phyloP scores from a whole-genome alignment of 331 rosid genomes.

The Telfairia occidentalis region DNA sequence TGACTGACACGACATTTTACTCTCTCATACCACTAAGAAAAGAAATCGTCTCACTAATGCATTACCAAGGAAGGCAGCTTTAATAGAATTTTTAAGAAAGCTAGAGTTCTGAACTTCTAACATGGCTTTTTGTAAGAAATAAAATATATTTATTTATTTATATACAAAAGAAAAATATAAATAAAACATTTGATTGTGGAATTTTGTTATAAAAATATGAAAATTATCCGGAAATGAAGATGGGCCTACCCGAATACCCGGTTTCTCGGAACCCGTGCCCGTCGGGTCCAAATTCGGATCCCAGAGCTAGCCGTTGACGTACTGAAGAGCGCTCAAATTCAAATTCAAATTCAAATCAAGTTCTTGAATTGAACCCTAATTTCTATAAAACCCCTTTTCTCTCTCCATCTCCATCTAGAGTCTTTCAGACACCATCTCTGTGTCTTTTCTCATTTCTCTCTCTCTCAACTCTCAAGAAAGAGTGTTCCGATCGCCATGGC shows the following conservation, averaged over 20 bases:
- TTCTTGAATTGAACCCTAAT: background rate
- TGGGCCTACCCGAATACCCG: background rate
- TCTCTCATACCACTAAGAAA: too few relatives aligned
- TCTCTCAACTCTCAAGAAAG: background rate
- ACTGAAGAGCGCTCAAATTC: constrained; percentile 4
- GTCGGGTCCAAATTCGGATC: background rate
- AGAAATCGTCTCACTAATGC: too few relatives aligned
- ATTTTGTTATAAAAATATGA: background rate
- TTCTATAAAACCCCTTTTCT: background rate
- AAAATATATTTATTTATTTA: too few relatives aligned
- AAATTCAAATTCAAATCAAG: constrained; percentile 11
- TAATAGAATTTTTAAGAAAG: too few relatives aligned
- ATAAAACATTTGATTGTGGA: too few relatives aligned
- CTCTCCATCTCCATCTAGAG: background rate
- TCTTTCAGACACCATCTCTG: constrained; percentile 31
- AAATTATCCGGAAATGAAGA: background rate
- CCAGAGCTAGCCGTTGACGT: background rate
- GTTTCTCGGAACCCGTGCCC: background rate
- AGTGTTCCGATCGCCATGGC: constrained; percentile 24
- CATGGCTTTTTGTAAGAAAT: too few relatives aligned
- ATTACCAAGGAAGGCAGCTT: too few relatives aligned
- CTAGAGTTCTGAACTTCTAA: too few relatives aligned
- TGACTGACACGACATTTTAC: too few relatives aligned
- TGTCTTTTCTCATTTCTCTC: constrained; percentile 20
- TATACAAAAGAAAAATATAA: too few relatives aligned